Conservation (phyloP, 345 rosid genomes). For the Eucalyptus sideroxylon region DNA sequence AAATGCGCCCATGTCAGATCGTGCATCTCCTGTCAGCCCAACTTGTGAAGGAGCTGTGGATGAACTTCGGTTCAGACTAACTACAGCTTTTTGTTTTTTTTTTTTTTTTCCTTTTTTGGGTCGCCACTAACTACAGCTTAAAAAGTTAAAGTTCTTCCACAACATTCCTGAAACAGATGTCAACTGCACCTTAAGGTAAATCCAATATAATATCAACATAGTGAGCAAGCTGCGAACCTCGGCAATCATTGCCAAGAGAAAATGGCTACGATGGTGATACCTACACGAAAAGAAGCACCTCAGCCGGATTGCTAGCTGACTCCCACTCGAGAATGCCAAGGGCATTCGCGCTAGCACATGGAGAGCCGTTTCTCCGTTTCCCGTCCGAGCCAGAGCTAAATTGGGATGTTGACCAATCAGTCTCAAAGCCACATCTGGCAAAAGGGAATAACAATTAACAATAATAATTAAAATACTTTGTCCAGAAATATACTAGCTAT, state of each 20-base stretch:
- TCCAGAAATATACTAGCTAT: background rate
- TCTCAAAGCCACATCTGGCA: background rate
- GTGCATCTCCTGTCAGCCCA: background rate
- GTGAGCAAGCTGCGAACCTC: background rate
- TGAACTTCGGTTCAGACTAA: background rate
- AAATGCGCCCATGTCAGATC: background rate
- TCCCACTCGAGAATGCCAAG: background rate
- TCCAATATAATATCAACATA: background rate
- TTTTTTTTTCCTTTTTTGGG: no score
- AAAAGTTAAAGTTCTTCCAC: background rate
- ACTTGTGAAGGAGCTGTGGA: background rate
- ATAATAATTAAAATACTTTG: background rate
- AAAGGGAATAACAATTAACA: background rate
- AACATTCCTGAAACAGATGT: background rate
- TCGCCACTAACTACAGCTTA: background rate
- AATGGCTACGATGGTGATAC: background rate
- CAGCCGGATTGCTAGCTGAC: background rate
- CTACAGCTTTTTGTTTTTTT: background rate
- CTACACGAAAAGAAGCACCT: background rate
- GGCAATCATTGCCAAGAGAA: background rate
- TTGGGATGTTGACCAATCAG: background rate
- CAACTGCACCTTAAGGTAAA: background rate
- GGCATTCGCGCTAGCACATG: background rate
- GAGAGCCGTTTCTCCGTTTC: background rate
- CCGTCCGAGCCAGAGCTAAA: background rate